A percentile compares a stretch with the other conserved stretches of the same genome.
Conservation (phyloP, 192 early-diverging fungal species). For the Coemansia sp. region DNA sequence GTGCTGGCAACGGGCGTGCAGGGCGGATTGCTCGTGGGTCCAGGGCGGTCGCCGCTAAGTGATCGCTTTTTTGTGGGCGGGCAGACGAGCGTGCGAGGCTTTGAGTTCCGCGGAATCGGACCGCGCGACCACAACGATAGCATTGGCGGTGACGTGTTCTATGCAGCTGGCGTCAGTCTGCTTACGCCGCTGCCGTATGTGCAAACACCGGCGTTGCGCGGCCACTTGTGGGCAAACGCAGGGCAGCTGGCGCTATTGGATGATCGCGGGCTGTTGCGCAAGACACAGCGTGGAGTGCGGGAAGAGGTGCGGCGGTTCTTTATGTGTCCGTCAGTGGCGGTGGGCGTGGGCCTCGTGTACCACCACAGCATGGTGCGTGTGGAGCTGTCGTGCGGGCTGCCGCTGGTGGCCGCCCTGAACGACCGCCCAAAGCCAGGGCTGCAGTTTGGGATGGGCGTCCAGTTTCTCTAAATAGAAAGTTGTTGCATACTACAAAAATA, state of each 20-base stretch:
- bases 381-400: constrained; percentile 90
- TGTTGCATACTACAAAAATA: not conserved
- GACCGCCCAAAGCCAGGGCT: constrained; percentile 74
- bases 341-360: constrained; percentile 82
- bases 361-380: constrained; percentile 81
- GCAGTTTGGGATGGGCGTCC: constrained; percentile 84
- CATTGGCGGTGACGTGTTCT: constrained; percentile 86
- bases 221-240: constrained; percentile 87
- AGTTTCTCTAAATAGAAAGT: constrained; percentile 54
- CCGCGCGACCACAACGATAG: constrained; percentile 78
- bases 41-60: constrained; percentile 62
- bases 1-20: constrained; percentile 52
- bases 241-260: constrained; percentile 67
- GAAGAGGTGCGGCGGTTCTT: constrained; percentile 48
- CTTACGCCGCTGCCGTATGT: constrained; percentile 80
- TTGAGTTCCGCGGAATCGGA: constrained; percentile 83
- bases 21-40: constrained; percentile 60
- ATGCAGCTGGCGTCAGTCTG: constrained; percentile 73
- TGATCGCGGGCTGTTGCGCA: constrained; percentile 20
- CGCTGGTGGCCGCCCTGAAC: constrained; percentile 61
- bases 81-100: constrained; percentile 81
- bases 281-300: constrained; percentile 18
- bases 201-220: constrained; percentile 62
- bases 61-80: constrained; percentile 93
- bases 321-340: constrained; percentile 67